Percentiles rank a stretch among this genome's conserved stretches.
These are phyloP conservation scores for Hericium alpestre DNA, from an alignment of 768 basidiomycete species.

Conservation along the genomic window DNA sequence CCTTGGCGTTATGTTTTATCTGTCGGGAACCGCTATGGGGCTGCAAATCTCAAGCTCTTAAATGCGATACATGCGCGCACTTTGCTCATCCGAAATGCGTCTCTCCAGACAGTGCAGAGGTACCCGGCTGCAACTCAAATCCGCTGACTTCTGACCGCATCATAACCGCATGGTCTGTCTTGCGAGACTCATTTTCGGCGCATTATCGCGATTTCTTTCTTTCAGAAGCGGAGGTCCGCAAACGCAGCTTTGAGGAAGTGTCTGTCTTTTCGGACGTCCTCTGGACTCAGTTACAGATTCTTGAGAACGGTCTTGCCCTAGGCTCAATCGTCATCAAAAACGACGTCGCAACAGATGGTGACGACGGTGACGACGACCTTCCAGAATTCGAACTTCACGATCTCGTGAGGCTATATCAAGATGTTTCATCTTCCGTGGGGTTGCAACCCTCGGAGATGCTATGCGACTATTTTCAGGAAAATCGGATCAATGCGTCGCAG, in stretches of 20 bases:
- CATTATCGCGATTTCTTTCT: slow-evolving; percentile 37
- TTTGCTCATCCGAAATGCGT: slow-evolving; percentile 51
- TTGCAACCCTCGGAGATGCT: slow-evolving; percentile 35
- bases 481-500: slow-evolving; percentile 26
- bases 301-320: slow-evolving; percentile 54
- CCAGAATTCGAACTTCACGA: slow-evolving; percentile 18
- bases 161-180: slow-evolving; percentile 37
- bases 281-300: slow-evolving; percentile 57
- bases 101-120: slow-evolving; percentile 14
- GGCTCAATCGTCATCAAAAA: slow-evolving; percentile 49
- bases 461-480: slow-evolving; percentile 46
- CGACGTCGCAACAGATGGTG: slow-evolving; percentile 4
- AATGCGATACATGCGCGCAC: slow-evolving; percentile 50
- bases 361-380: slow-evolving; percentile 2
- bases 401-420: slow-evolving; percentile 41
- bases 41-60: slow-evolving; percentile 45
- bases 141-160: slow-evolving; percentile 35
- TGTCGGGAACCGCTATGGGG: slow-evolving; percentile 75
- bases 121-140: slow-evolving; percentile 30
- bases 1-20: slow-evolving; percentile 55
- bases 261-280: slow-evolving; percentile 49
- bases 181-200: slow-evolving; percentile 48
- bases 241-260: slow-evolving; percentile 58
- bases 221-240: slow-evolving; percentile 34
- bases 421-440: slow-evolving; percentile 32